phyloP scores from a whole-genome alignment of 1,284 basidiomycete genomes.

The Wolfiporia cocos region DNA sequence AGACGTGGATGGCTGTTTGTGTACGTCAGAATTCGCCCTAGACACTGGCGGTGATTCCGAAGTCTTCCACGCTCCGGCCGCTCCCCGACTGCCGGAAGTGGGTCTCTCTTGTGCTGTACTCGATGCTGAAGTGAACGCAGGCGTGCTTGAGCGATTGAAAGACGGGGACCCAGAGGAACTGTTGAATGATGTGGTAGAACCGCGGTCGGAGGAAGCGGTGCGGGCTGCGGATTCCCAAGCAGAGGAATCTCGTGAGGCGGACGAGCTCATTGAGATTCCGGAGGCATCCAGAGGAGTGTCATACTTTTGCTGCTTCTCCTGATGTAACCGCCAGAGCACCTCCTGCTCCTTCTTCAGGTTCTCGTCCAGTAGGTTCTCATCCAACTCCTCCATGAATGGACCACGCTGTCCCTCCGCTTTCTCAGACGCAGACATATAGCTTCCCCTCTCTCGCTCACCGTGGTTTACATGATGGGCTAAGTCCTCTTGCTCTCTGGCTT shows the following conservation, averaged over 20 bases:
- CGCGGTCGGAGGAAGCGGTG: conserved; percentile 21
- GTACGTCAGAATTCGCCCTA: too few species aligned
- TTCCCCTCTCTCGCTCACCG: too few species aligned
- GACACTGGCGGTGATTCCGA: too few species aligned
- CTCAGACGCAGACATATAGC: too few species aligned
- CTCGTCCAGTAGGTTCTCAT: not conserved
- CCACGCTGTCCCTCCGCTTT: too few species aligned
- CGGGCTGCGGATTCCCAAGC: conserved; percentile 17
- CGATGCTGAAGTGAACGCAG: conserved; percentile 18
- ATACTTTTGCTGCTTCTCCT: conserved; percentile 14
- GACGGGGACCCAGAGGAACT: conserved; percentile 13
- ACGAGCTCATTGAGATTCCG: conserved; percentile 15
- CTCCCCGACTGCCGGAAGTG: too few species aligned
- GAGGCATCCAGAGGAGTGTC: not conserved
- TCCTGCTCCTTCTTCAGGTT: conserved; percentile 20
- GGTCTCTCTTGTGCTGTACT: conserved; percentile 18
- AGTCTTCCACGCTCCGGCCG: conserved; percentile 18
- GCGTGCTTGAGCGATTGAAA: conserved; percentile 18
- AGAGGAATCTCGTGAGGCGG: conserved; percentile 15
- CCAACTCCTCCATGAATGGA: not conserved
- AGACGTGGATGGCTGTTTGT: conserved; percentile 8
- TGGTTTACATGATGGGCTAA: not conserved
- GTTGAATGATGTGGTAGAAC: conserved; percentile 23
- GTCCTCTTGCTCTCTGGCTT: conserved; percentile 11
- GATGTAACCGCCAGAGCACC: conserved; percentile 15